These are phyloP conservation scores for Aspergillus conjunctus DNA, from an alignment of 495 filamentous ascomycete genomes.

Conservation along the genomic window DNA sequence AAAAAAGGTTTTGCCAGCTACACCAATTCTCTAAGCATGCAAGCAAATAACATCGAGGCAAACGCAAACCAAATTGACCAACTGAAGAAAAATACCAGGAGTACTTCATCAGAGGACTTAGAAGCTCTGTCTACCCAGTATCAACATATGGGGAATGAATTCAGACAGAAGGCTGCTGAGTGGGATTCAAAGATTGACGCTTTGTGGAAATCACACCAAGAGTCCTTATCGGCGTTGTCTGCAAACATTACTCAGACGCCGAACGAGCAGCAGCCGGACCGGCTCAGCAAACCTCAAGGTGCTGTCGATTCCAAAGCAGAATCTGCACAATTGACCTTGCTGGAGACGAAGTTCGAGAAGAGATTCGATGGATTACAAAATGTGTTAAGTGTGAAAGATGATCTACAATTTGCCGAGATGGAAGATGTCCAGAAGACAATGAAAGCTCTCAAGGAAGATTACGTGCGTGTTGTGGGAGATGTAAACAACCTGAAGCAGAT, in stretches of 20 bases:
- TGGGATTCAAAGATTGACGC: constrained; percentile 6
- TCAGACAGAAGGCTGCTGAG: not conserved
- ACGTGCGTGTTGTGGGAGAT: constrained; percentile 8
- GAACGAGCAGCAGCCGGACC: constrained; percentile 13
- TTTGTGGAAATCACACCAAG: constrained; percentile 11
- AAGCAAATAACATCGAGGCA: not conserved
- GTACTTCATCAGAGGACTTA: not conserved
- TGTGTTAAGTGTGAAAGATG: constrained; percentile 28
- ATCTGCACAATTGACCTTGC: not conserved
- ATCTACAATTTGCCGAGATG: constrained; percentile 20
- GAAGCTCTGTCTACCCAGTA: not conserved
- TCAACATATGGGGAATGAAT: not conserved
- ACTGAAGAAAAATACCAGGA: not conserved
- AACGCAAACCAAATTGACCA: not conserved
- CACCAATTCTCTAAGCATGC: constrained; percentile 1
- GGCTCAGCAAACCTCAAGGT: not conserved
- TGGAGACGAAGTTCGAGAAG: not conserved
- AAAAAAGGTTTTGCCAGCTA: constrained; percentile 6
- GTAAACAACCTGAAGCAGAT: constrained; percentile 12
- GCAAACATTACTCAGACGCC: not conserved
- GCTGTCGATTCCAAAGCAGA: not conserved
- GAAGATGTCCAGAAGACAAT: constrained; percentile 20
- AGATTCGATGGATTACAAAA: constrained; percentile 13
- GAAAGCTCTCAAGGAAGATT: constrained; percentile 7
- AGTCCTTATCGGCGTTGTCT: constrained; percentile 1